Evolutionary conservation across 1,139 yeast species (phyloP).

Genomic region (Keqinozyma sinolaborantium): DNA sequence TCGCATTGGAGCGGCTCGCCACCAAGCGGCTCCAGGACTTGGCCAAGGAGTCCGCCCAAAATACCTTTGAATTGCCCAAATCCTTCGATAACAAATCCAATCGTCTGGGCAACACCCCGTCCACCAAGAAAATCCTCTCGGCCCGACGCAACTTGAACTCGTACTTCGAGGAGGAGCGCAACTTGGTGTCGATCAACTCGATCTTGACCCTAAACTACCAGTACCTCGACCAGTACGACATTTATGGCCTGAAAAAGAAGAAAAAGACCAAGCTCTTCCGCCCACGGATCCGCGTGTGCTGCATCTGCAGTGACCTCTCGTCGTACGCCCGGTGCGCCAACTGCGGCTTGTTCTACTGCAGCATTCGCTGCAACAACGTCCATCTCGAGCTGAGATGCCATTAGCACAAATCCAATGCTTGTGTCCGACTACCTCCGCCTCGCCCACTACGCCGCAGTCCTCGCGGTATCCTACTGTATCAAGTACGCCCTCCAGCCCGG

Average conservation of each 20-base stretch:
- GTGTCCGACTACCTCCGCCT: constrained; percentile 17
- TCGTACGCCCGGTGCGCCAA: constrained; percentile 36
- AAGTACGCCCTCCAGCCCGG: constrained; percentile 28
- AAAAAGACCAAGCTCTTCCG: constrained; percentile 18
- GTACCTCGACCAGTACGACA: constrained; percentile 35
- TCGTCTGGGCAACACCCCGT: constrained; percentile 43
- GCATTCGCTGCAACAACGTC: constrained; percentile 37
- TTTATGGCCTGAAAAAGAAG: constrained; percentile 12
- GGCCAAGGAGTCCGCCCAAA: constrained; percentile 27
- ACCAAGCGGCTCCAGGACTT: constrained; percentile 36
- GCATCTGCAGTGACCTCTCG: constrained; percentile 40
- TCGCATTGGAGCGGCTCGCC: constrained; percentile 39
- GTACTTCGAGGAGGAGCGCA: constrained; percentile 47
- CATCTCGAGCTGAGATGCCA: constrained; percentile 45
- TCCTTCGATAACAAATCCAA: constrained; percentile 35
- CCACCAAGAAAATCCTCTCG: constrained; percentile 42
- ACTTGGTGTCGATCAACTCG: constrained; percentile 40
- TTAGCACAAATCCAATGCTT: constrained; percentile 17
- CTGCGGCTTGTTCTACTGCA: constrained; percentile 43
- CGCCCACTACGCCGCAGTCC: neutral
- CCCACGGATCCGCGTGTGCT: constrained; percentile 38
- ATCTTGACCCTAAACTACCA: constrained; percentile 39
- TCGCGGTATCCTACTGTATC: constrained; percentile 27
- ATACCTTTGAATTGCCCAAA: constrained; percentile 40
- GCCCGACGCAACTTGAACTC: constrained; percentile 44